Percentiles rank a stretch among this genome's conserved stretches.
These are phyloP conservation scores for Warburgia ugandensis DNA, from an alignment of 164 flowering plant genomes.

Conservation along the genomic window DNA sequence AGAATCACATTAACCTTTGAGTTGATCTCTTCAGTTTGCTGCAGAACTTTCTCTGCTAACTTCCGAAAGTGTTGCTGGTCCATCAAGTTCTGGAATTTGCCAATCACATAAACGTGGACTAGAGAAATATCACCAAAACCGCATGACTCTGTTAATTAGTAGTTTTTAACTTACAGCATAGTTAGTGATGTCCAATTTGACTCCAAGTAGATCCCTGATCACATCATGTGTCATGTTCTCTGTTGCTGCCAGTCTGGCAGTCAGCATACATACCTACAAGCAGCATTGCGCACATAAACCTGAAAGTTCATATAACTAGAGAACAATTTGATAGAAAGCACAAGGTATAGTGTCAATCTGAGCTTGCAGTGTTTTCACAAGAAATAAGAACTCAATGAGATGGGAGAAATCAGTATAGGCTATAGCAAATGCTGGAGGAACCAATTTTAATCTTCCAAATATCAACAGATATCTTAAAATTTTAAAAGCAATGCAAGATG, in stretches of 20 bases:
- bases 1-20: slow-evolving; percentile 42
- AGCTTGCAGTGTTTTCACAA: too few species aligned
- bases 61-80: slow-evolving; percentile 59
- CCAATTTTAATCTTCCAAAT: too few species aligned
- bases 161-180: slow-evolving; percentile 60
- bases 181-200: slow-evolving; percentile 76
- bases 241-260: slow-evolving; percentile 72
- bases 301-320: background rate
- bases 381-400: too few species aligned
- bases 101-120: slow-evolving; percentile 2
- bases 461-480: too few species aligned
- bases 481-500: too few species aligned
- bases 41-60: slow-evolving; percentile 57
- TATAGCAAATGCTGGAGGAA: too few species aligned
- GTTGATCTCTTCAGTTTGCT: slow-evolving; percentile 33
- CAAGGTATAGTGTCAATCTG: too few species aligned
- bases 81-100: slow-evolving; percentile 44
- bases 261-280: slow-evolving; percentile 60
- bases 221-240: slow-evolving; percentile 98
- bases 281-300: background rate
- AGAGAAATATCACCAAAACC: background rate
- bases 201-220: slow-evolving; percentile 84
- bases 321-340: background rate
- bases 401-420: too few species aligned
- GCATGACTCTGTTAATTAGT: background rate